Evolutionary conservation across 23 red algal species (phyloP), one percentile per base, ranked within the genome.

Genomic region (Porphyridium purpureum): DNA sequence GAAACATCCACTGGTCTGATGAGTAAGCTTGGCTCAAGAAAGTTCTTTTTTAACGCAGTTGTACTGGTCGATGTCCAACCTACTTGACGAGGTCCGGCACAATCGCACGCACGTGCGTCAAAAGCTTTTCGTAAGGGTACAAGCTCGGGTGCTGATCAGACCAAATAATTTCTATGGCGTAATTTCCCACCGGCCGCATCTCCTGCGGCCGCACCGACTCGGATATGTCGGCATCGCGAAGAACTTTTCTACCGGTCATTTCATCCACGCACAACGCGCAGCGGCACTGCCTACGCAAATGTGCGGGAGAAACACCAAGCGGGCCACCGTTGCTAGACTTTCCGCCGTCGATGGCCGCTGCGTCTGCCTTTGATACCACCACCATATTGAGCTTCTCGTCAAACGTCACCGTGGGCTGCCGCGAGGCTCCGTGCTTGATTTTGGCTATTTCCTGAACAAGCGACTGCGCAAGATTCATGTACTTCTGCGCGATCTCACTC

Each of bases 181-280:
- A 98, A 36, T 98, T 98, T 6, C 90, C 90, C 6, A 86, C 81
- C 6, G 72, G 60, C 55, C 29, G 54, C 69, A 98, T 70, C 24
- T 60, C 67, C 30, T 49, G 50, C 11, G 80, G 75, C 36, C 24
- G 31, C 29, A 84, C 59, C 7, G 24, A 42, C 27, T 94, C 87
- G 5, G 60, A 20, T 19, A 84, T 56, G 19, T 60, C 36, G 4
- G 41, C 64, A n/a, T 69, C 62, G 15, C 80, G 58, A n/a, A 81
- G 41, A 29, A 53, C 42, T 29, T 57, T 41, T 1, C 8, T 53
- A 15, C 90, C 90, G 1, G 79, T 86, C 64, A 61, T 72, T 47
- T 98, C 90, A 60, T 98, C 90, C n/a, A 98, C 62, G 46, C 90
- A 98, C 28, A 70, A 42, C 11, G 90, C 90, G 68, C 90, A 98